A percentile compares a stretch with the other conserved stretches of the same genome.
phyloP scores from a whole-genome alignment of 2,329 filamentous ascomycete genomes.

The Pleochaeta shiraiana region DNA sequence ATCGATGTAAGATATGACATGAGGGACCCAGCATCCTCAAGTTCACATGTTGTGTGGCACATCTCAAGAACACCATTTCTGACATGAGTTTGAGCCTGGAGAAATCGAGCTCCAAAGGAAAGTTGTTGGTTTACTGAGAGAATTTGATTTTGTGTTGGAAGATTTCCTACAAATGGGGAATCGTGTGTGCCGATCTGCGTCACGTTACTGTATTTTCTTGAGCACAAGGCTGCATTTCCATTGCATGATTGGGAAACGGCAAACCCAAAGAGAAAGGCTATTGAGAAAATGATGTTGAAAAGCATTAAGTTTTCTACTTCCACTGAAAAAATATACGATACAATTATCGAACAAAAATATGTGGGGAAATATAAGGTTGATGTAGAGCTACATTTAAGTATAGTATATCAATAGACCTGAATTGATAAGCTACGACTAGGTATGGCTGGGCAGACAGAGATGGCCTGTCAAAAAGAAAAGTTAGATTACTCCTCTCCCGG shows the following conservation, averaged over 20 bases:
- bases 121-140: constrained; percentile 36
- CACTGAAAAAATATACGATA: no score
- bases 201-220: constrained; percentile 48
- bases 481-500: no score
- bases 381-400: no score
- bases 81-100: constrained; percentile 32
- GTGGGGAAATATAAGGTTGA: no score
- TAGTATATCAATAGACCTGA: no score
- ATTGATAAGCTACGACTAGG: no score
- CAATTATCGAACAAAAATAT: no score
- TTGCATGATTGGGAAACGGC: constrained; percentile 24
- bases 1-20: constrained; percentile 31
- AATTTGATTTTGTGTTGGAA: constrained; percentile 29
- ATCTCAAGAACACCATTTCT: constrained; percentile 9
- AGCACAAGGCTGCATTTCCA: constrained; percentile 55
- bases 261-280: background rate
- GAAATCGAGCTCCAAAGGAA: constrained; percentile 38
- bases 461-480: no score
- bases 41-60: constrained; percentile 37
- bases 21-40: constrained; percentile 35
- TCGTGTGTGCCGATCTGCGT: constrained; percentile 54
- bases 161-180: constrained; percentile 21
- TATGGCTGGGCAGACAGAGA: no score
- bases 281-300: constrained; percentile 3
- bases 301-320: no score